These are phyloP conservation scores for Debaryomyces prosopidis DNA, from an alignment of 805 yeast genomes.

Conservation along the genomic window DNA sequence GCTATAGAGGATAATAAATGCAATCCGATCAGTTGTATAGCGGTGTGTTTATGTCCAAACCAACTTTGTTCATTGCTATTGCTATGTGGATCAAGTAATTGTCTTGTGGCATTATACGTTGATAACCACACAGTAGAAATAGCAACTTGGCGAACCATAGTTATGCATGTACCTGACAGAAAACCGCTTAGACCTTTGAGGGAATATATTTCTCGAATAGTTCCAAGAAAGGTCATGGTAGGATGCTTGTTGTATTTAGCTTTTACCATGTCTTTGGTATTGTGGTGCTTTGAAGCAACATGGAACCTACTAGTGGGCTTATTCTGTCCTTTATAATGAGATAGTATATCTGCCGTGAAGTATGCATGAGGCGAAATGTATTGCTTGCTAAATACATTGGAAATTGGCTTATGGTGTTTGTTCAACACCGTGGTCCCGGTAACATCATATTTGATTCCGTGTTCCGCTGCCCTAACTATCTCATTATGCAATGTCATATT, in stretches of 20 bases:
- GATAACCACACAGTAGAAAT: conserved; percentile 84
- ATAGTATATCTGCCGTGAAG: conserved; percentile 33
- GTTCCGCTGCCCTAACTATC: conserved; percentile 14
- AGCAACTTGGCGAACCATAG: conserved; percentile 74
- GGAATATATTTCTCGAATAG: conserved; percentile 64
- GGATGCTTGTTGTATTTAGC: conserved; percentile 51
- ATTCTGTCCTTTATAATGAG: conserved; percentile 21
- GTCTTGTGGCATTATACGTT: conserved; percentile 76
- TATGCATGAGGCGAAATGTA: conserved; percentile 46
- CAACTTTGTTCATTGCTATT: conserved; percentile 31
- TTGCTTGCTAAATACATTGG: conserved; percentile 27
- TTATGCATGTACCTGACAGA: conserved; percentile 80
- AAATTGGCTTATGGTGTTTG: conserved; percentile 24
- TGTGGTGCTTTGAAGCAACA: conserved; percentile 11
- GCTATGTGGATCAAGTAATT: conserved; percentile 57
- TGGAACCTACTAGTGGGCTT: conserved; percentile 24
- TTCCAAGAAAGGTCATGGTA: conserved; percentile 50
- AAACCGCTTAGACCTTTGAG: conserved; percentile 78
- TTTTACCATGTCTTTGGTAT: conserved; percentile 20
- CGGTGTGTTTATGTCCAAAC: conserved; percentile 47
- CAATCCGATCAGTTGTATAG: conserved; percentile 50
- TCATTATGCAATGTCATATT: conserved; percentile 45
- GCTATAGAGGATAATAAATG: conserved; percentile 61
- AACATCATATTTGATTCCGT: conserved; percentile 23
- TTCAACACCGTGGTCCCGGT: conserved; percentile 24